A percentile compares a stretch with the other conserved stretches of the same genome.
Evolutionary conservation across 1,284 basidiomycete genomes (phyloP).

Genomic region (Moniliella sp.): DNA sequence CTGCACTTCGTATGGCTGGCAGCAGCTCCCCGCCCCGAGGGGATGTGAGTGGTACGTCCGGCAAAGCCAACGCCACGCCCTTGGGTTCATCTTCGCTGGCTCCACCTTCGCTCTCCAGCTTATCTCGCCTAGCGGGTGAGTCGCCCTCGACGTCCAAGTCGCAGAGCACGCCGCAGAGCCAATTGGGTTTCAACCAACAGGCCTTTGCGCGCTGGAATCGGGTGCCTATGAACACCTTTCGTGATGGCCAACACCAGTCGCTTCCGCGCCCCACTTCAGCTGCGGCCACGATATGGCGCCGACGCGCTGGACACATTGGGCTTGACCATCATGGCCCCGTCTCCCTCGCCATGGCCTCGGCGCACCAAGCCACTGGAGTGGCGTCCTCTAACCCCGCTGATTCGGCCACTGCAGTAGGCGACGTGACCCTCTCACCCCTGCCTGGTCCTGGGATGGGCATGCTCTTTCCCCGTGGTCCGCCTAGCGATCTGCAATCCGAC

Average conservation of each 20-base stretch:
- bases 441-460: not conserved
- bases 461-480: not conserved
- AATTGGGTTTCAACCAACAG: constrained; percentile 13
- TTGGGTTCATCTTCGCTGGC: no score
- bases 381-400: constrained; percentile 23
- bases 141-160: no score
- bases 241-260: constrained; percentile 13
- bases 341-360: constrained; percentile 9
- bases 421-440: not conserved
- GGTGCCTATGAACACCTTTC: constrained; percentile 29
- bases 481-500: not conserved
- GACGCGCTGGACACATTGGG: constrained; percentile 2
- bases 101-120: no score
- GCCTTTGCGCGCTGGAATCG: constrained; percentile 27
- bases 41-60: no score
- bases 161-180: not conserved
- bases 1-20: no score
- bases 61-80: no score
- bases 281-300: constrained; percentile 4
- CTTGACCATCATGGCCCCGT: constrained; percentile 2
- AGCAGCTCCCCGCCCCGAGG: no score
- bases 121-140: no score
- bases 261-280: constrained; percentile 1
- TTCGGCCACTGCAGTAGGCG: constrained; percentile 6
- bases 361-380: no score